Conservation (phyloP, 768 basidiomycete species). For the Tubosaeta brunneosetosa region DNA sequence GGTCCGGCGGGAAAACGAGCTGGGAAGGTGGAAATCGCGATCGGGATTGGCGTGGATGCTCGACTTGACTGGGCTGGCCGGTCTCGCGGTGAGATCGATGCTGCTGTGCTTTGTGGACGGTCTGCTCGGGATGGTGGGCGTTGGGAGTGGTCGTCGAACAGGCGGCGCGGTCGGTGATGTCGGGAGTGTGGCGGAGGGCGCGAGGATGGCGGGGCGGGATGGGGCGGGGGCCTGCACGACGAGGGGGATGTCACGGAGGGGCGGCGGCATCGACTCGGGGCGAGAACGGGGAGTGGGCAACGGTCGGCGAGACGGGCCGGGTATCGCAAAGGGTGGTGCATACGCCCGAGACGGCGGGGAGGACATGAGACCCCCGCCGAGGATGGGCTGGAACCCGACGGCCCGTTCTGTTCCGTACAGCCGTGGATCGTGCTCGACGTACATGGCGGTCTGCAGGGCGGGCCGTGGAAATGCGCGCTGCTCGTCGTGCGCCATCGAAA, state of each 20-base stretch:
- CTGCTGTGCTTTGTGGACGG: conserved; percentile 17
- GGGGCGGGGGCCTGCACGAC: conserved; percentile 30
- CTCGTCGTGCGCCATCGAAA: conserved; percentile 23
- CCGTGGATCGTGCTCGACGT: conserved; percentile 10
- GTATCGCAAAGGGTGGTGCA: background rate
- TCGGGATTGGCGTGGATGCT: conserved; percentile 8
- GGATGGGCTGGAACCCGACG: conserved; percentile 14
- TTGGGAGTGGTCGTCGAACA: conserved; percentile 23
- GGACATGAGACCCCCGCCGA: conserved; percentile 7
- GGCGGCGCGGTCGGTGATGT: conserved; percentile 12
- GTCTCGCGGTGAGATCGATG: conserved; percentile 21
- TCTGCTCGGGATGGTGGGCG: conserved; percentile 5
- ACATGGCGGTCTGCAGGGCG: conserved; percentile 3
- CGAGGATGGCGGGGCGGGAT: conserved; percentile 28
- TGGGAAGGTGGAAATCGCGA: conserved; percentile 20
- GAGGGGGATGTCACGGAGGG: conserved; percentile 14
- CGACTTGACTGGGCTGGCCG: conserved; percentile 19
- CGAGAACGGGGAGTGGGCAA: conserved; percentile 27
- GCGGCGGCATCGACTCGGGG: conserved; percentile 25
- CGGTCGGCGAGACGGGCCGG: conserved; percentile 25
- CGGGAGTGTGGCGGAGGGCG: conserved; percentile 16
- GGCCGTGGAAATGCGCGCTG: conserved; percentile 11
- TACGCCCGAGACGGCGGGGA: conserved; percentile 1
- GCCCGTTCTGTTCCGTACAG: conserved; percentile 9
- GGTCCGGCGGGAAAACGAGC: conserved; percentile 21